These are phyloP conservation scores for Hyphopichia khmerensis DNA, from an alignment of 1,139 yeast genomes.

Conservation along the genomic window DNA sequence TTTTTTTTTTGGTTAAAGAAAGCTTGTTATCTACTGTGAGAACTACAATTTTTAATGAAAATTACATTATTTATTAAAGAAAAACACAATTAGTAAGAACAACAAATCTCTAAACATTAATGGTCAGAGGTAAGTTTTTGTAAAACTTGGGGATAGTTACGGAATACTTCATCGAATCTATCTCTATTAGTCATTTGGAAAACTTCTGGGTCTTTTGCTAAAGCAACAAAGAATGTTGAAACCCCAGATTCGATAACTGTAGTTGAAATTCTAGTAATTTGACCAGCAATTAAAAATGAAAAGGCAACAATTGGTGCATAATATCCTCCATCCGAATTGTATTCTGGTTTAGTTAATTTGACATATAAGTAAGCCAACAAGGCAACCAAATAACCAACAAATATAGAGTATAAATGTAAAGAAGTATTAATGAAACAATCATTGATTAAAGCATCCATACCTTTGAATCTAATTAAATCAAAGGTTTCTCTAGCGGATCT, in stretches of 20 bases:
- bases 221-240: constrained; percentile 82
- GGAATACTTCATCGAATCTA: constrained; percentile 67
- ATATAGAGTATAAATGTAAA: constrained; percentile 65
- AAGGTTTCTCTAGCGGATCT: constrained; percentile 81
- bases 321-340: constrained; percentile 64
- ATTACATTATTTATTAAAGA: background rate
- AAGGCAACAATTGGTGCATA: constrained; percentile 79
- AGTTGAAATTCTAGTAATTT: constrained; percentile 70
- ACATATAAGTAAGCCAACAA: constrained; percentile 71
- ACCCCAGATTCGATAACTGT: constrained; percentile 80
- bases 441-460: constrained; percentile 82
- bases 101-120: no score
- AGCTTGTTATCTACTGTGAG: no score
- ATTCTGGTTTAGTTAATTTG: constrained; percentile 68
- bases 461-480: constrained; percentile 73
- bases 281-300: constrained; percentile 72
- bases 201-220: constrained; percentile 86
- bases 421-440: constrained; percentile 82
- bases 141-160: constrained; percentile 73
- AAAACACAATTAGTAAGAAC: background rate
- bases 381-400: constrained; percentile 69
- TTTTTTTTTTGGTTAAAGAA: no score
- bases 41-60: no score
- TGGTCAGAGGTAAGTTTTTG: constrained; percentile 47
- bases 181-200: constrained; percentile 76